Base-by-base conservation (phyloP, 441 rosid genomes). In the Manihot esculenta region DNA sequence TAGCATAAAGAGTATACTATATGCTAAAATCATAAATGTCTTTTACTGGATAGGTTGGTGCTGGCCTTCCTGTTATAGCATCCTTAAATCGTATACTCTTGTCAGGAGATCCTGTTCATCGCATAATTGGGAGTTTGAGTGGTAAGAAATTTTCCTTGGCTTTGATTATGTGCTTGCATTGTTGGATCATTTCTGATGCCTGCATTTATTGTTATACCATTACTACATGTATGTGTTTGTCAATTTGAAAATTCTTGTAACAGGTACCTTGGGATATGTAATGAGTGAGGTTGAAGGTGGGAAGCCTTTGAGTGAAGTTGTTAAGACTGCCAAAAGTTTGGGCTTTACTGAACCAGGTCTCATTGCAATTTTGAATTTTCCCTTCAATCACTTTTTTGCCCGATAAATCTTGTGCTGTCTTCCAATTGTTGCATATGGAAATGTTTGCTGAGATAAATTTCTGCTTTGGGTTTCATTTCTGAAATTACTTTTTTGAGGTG, bases 291-390 rank as follows among this genome's bases (percentile, higher is more conserved):
- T 91, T 56, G 97, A 91, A 81, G 92, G 86, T 79, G 97, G 98
- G 65, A 89, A 89, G 78, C 89, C 91, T 57, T 78, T 91, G 71
- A 95, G 98, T 77, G 88, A 91, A 84, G 95, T 91, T 80, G 97
- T 92, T 71, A 86, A 71, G 78, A 84, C 85, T 69, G 99, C 99
- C 30, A 92, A 89, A 83, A 80, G 66, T 68, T 38, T 79, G 67
- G 99, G 99, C 69, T 92, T 85, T 84, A 94, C 99, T 57, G 99
- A 94, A 76, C 99, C 97, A 87, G 99, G 99, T 94, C 63, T 64
- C 26, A 30, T 3, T 73, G 58, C 73, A 53, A 62, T 64, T 72
- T 66, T 65, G 35, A 60, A 49, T 49, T 75, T 61, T 45, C 69
- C 62, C 38, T 57, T 61, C 30, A 62, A 15, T 71, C 55, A 64